A percentile compares a stretch with the other conserved stretches of the same genome.
These are phyloP conservation scores for Eucalyptus guilfoylei DNA, from an alignment of 345 rosid genomes.

Conservation along the genomic window DNA sequence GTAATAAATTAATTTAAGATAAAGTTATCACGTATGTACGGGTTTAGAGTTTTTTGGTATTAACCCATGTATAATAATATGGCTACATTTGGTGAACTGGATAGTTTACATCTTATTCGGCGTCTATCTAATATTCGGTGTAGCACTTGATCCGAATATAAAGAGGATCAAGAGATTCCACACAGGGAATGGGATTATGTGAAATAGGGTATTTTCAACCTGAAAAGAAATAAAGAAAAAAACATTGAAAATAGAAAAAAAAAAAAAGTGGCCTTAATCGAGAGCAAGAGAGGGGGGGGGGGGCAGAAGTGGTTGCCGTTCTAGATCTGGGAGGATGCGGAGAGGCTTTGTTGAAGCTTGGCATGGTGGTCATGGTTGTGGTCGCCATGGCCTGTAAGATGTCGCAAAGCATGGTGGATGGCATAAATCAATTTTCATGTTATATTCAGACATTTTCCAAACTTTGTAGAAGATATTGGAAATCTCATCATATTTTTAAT, in stretches of 20 bases:
- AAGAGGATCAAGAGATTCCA: background rate
- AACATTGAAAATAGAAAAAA: no score
- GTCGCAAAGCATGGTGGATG: background rate
- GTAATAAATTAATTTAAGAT: fast-evolving
- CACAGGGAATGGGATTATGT: fast-evolving
- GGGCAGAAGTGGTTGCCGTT: no score
- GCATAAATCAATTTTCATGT: background rate
- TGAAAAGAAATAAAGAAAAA: no score
- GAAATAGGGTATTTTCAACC: background rate
- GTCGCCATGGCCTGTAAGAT: no score
- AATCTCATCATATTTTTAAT: background rate
- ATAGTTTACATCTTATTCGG: fast-evolving
- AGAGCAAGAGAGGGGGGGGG: background rate
- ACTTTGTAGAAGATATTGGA: background rate
- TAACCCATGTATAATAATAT: fast-evolving
- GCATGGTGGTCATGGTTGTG: no score
- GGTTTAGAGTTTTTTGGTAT: fast-evolving
- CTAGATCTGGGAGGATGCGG: background rate
- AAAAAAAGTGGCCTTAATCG: background rate
- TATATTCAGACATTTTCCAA: background rate
- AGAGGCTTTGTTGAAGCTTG: no score
- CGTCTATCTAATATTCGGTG: background rate
- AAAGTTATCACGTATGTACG: fast-evolving
- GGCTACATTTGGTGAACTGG: fast-evolving
- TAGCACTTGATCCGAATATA: fast-evolving